Evolutionary conservation across 495 filamentous ascomycete genomes (phyloP).

Genomic region (Talaromyces thailandensis): DNA sequence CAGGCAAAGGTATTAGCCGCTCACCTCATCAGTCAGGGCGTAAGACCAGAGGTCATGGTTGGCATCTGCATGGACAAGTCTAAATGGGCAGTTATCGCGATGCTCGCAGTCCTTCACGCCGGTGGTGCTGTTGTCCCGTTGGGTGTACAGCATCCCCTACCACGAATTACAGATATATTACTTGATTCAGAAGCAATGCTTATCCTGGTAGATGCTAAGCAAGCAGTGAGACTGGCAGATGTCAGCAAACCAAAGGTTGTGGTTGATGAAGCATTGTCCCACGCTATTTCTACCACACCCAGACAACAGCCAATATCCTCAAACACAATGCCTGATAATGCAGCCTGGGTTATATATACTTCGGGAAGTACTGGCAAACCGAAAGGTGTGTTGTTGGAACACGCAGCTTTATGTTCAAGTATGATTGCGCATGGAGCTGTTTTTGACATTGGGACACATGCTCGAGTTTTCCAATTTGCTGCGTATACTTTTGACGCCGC

Average conservation of each 20-base stretch:
- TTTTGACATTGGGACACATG: conserved; percentile 13
- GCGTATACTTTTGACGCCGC: conserved; percentile 31
- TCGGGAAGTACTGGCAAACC: conserved; percentile 29
- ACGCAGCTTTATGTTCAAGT: conserved; percentile 22
- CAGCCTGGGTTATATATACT: conserved; percentile 22
- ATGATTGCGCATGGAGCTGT: conserved; percentile 6
- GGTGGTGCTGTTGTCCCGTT: conserved; percentile 21
- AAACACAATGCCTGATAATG: neutral
- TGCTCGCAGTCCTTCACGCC: conserved; percentile 26
- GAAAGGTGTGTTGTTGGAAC: conserved; percentile 36
- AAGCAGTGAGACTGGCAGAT: neutral
- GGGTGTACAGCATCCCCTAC: conserved; percentile 15
- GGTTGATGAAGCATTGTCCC: conserved; percentile 17
- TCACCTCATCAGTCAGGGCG: conserved; percentile 18
- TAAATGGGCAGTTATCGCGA: conserved; percentile 30
- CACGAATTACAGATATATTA: conserved; percentile 19
- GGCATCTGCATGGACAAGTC: conserved; percentile 45
- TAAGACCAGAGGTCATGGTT: conserved; percentile 32
- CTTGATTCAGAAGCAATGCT: neutral
- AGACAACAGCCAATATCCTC: neutral
- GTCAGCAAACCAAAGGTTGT: conserved; percentile 10
- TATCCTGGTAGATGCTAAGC: conserved; percentile 14
- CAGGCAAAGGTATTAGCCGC: conserved; percentile 22
- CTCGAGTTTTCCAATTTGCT: conserved; percentile 36
- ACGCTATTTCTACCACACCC: conserved; percentile 1